Evolutionary conservation across 2,329 filamentous ascomycete species (phyloP).

Genomic region (Aureobasidium namibiae): DNA sequence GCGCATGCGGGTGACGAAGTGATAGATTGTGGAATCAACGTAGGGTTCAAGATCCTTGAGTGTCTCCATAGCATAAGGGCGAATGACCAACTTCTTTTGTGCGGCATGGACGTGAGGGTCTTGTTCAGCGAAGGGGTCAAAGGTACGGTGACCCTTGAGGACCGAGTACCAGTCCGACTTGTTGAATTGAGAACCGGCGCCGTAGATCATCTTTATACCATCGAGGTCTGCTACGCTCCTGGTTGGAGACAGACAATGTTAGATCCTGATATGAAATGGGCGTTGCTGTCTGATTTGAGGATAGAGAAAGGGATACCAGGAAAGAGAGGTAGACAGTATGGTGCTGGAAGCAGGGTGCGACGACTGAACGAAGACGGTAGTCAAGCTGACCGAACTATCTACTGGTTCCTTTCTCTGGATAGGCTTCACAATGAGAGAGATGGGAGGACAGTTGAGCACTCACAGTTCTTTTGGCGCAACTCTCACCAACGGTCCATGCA

Average conservation of each 20-base stretch:
- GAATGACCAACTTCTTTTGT: conserved; percentile 22
- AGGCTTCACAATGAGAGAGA: neutral
- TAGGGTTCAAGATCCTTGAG: conserved; percentile 32
- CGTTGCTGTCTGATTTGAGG: no score
- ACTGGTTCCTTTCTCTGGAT: no score
- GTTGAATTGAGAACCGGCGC: conserved; percentile 27
- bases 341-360: no score
- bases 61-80: conserved; percentile 24
- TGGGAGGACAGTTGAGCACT: neutral
- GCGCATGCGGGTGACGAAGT: conserved; percentile 28
- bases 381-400: neutral
- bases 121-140: conserved; percentile 28
- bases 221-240: conserved; percentile 5
- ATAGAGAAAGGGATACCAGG: no score
- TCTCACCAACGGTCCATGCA: conserved; percentile 24
- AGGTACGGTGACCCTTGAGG: conserved; percentile 25
- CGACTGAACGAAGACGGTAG: no score
- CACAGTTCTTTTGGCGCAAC: conserved; percentile 25
- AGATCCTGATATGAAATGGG: neutral
- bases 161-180: conserved; percentile 30
- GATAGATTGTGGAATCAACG: conserved; percentile 29
- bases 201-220: conserved; percentile 5
- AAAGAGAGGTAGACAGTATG: no score
- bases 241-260: neutral
- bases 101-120: conserved; percentile 24